A percentile compares a stretch with the other conserved stretches of the same genome.
Conservation (phyloP, 352 stramenopile species). For the Globisporangium acanthophoron region DNA sequence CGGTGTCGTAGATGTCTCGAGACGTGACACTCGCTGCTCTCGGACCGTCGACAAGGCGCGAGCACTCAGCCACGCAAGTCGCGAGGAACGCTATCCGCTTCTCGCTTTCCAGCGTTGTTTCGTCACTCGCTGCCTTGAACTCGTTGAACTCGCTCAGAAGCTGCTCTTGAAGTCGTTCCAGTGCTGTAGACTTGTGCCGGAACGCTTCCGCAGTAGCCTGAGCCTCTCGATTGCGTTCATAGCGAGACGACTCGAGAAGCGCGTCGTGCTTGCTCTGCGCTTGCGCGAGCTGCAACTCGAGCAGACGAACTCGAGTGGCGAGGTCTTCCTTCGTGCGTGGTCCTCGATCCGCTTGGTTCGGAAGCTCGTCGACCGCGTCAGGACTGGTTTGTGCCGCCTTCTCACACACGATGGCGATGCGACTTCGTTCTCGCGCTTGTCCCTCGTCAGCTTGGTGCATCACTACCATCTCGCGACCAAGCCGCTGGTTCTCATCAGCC, state of each 20-base stretch:
- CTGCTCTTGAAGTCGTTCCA: constrained; percentile 7
- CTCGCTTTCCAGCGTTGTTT: constrained; percentile 25
- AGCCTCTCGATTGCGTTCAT: not conserved
- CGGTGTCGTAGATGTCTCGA: constrained; percentile 31
- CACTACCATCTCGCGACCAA: not conserved
- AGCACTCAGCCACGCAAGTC: constrained; percentile 36
- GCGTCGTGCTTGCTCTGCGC: constrained; percentile 9
- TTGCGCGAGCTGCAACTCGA: constrained; percentile 3
- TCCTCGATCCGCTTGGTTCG: not conserved
- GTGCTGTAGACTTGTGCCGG: constrained; percentile 3
- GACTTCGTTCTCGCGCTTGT: not conserved
- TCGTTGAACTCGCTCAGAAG: constrained; percentile 33
- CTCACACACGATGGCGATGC: constrained; percentile 1
- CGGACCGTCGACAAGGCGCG: constrained; percentile 20
- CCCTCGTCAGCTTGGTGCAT: not conserved
- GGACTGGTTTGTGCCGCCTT: constrained; percentile 2
- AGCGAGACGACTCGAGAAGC: not conserved
- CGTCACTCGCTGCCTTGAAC: constrained; percentile 16
- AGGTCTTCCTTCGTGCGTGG: not conserved
- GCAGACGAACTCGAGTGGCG: not conserved
- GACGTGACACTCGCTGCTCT: constrained; percentile 16
- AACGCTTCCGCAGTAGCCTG: not conserved
- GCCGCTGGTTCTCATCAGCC: constrained; percentile 3
- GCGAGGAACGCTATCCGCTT: constrained; percentile 39
- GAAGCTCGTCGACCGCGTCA: not conserved